These are phyloP conservation scores for Apiospora aurea DNA, from an alignment of 2,329 filamentous ascomycete species.

Conservation along the genomic window DNA sequence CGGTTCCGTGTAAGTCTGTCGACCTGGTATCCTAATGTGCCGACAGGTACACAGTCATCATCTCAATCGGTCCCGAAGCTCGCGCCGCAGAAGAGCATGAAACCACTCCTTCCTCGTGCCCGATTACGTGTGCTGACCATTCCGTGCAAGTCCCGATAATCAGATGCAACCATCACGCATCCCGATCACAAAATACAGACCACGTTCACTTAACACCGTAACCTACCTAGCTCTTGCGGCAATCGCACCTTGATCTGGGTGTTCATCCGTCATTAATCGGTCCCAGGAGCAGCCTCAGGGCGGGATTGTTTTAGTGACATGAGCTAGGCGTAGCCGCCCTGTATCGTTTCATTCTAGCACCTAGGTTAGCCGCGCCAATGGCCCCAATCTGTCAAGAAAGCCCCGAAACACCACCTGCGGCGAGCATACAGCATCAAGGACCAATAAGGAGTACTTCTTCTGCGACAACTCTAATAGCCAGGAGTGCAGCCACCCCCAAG, in stretches of 20 bases:
- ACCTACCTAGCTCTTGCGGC: not conserved
- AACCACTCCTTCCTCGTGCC: not conserved
- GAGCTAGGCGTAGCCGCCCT: not conserved
- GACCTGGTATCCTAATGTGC: no score
- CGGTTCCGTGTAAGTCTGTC: no score
- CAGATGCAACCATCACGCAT: not conserved
- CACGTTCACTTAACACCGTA: not conserved
- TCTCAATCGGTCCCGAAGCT: constrained; percentile 5
- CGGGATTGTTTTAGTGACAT: not conserved
- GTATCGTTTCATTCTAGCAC: not conserved
- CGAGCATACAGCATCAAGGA: not conserved
- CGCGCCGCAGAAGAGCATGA: not conserved
- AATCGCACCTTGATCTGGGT: not conserved
- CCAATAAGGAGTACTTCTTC: not conserved
- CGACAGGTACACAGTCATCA: no score
- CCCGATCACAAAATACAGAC: not conserved
- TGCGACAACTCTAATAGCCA: not conserved
- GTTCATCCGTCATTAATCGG: not conserved
- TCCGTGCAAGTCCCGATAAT: not conserved
- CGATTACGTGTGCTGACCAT: not conserved
- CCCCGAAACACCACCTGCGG: not conserved
- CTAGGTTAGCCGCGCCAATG: not conserved
- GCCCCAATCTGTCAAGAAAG: not conserved
- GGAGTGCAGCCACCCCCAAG: not conserved
- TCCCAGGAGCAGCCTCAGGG: not conserved